Conservation (phyloP, 805 yeast species). For the Yarrowia sp. region DNA sequence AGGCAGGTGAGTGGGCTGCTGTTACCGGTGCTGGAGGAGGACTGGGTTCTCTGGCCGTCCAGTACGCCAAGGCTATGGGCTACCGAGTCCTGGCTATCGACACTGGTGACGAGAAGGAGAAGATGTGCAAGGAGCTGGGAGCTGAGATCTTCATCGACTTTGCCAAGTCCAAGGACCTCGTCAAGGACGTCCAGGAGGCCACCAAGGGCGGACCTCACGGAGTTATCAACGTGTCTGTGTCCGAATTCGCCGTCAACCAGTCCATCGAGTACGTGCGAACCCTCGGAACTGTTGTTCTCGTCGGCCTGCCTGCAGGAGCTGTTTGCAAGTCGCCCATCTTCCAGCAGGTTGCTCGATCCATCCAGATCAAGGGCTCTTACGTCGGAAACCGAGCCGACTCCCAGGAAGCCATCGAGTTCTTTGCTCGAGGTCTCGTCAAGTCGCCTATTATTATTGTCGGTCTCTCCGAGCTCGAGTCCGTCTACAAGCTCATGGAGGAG, state of each 20-base stretch:
- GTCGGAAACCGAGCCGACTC: constrained; percentile 16
- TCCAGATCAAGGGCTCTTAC: constrained; percentile 44
- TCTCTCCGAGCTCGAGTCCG: constrained; percentile 47
- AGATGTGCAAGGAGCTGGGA: constrained; percentile 54
- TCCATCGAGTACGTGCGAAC: constrained; percentile 44
- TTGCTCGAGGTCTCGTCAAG: constrained; percentile 49
- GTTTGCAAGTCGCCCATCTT: constrained; percentile 51
- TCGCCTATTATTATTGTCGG: constrained; percentile 57
- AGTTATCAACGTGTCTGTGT: neutral
- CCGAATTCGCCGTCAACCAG: constrained; percentile 13
- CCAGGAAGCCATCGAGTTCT: constrained; percentile 53
- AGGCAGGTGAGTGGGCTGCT: constrained; percentile 73
- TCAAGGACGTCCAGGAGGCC: constrained; percentile 42
- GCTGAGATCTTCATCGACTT: constrained; percentile 63
- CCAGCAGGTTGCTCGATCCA: constrained; percentile 52
- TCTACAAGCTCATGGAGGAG: constrained; percentile 55
- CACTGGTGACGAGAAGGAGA: constrained; percentile 62
- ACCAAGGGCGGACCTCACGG: constrained; percentile 50
- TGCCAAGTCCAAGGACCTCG: constrained; percentile 49
- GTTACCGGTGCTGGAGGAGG: constrained; percentile 81
- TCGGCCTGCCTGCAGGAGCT: constrained; percentile 63
- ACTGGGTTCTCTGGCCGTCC: constrained; percentile 68
- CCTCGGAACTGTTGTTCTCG: constrained; percentile 58
- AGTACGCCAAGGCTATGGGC: constrained; percentile 77
- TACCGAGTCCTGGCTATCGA: constrained; percentile 67